These are phyloP conservation scores for Nidula niveotomentosa DNA, from an alignment of 1,284 basidiomycete species.

Conservation along the genomic window DNA sequence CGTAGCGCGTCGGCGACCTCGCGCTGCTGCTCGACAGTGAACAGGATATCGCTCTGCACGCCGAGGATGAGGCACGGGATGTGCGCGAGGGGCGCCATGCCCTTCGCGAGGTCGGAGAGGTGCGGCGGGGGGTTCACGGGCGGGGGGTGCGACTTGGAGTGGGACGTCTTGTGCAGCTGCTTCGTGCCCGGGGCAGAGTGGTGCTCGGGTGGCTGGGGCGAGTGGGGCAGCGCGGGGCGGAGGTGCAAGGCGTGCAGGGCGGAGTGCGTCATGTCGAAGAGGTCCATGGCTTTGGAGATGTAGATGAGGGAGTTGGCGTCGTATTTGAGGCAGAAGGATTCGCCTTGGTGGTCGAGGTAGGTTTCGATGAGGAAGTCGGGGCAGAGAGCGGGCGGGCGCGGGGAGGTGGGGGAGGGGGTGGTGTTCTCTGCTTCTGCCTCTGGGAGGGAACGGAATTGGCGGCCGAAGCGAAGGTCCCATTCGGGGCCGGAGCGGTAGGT, in stretches of 20 bases:
- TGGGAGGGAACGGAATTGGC: conserved; percentile 58
- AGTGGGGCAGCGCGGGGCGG: conserved; percentile 21
- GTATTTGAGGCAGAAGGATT: conserved; percentile 98
- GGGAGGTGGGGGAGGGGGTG: conserved; percentile 1
- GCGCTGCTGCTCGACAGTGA: conserved; percentile 96
- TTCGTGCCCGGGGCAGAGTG: conserved; percentile 13
- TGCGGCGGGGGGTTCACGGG: conserved; percentile 72
- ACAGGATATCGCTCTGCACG: conserved; percentile 96
- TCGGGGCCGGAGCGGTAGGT: conserved; percentile 99
- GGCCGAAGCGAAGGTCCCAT: conserved; percentile 97
- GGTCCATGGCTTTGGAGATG: conserved; percentile 98
- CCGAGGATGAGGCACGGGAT: conserved; percentile 91
- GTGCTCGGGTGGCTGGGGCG: conserved; percentile 20
- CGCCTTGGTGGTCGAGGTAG: conserved; percentile 97
- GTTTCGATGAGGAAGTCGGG: conserved; percentile 99
- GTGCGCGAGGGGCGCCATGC: conserved; percentile 73
- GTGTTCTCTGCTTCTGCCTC: conserved; percentile 26
- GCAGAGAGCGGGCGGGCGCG: conserved; percentile 76
- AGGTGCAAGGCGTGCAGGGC: conserved; percentile 64
- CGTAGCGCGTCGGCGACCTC: conserved; percentile 93
- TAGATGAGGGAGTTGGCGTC: conserved; percentile 99
- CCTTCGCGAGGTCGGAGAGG: conserved; percentile 81
- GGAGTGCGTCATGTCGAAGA: conserved; percentile 93
- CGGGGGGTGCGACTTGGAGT: conserved; percentile 71
- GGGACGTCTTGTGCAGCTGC: conserved; percentile 39